Evolutionary conservation across 305 asterid genomes (phyloP).

Genomic region (Fraxinus sp.): DNA sequence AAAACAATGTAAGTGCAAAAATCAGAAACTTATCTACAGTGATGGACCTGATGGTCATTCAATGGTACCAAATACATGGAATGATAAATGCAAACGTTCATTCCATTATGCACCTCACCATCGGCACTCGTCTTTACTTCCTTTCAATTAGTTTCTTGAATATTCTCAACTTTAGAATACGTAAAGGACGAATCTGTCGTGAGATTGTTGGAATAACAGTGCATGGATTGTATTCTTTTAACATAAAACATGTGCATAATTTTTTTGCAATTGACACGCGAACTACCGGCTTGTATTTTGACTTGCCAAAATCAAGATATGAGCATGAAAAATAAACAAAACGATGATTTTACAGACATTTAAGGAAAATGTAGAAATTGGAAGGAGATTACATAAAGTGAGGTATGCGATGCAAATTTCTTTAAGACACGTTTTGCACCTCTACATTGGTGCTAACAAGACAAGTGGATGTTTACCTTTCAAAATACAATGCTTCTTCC

Average conservation of each 20-base stretch:
- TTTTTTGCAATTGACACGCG: neutral
- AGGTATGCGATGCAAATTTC: too few relatives aligned
- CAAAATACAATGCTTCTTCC: too few relatives aligned
- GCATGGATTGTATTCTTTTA: neutral
- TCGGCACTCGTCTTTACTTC: neutral
- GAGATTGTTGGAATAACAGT: neutral
- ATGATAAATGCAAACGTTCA: neutral
- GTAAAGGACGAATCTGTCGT: too few relatives aligned
- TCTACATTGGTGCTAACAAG: too few relatives aligned
- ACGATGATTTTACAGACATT: too few relatives aligned
- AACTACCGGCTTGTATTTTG: neutral
- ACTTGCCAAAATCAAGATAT: neutral
- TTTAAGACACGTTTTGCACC: too few relatives aligned
- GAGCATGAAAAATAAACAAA: neutral
- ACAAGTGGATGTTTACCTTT: too few relatives aligned
- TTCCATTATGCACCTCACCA: too few relatives aligned
- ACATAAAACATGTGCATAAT: neutral
- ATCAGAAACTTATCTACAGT: neutral
- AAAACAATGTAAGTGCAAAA: too few relatives aligned
- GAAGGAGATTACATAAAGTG: too few relatives aligned
- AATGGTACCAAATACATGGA: neutral
- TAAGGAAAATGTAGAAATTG: too few relatives aligned
- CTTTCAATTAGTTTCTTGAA: neutral
- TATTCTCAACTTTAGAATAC: neutral
- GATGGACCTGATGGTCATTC: neutral